Evolutionary conservation across 2,329 filamentous ascomycete genomes (phyloP), one percentile per base, ranked within the genome.

Genomic region (Beauveria caledonica): DNA sequence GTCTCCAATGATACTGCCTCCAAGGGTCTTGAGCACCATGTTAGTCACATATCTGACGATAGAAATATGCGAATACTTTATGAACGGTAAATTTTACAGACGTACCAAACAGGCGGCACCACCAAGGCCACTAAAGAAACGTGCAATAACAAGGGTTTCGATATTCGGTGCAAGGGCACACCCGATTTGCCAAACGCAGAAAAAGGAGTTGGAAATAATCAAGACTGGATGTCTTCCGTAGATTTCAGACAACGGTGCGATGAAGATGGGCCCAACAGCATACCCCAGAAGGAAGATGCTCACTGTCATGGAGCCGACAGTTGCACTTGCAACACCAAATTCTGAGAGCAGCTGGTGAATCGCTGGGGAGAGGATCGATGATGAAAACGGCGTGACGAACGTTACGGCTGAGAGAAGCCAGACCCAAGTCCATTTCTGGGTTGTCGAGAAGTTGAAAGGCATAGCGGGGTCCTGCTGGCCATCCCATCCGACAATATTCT

Each of bases 1-100:
- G 71, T 89, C 87, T 17, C 80, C 81, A 11, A 89, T 71, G 0
- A 87, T 85, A 5, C 86, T 86, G 15, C 84, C 85, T 0, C 84
- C 86, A 66, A 86, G 86, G 1, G 85, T 88, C 33, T 36, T 36
- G 13, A 36, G 0, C 13, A 36, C 33, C 33, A 6, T 36, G 2
- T 36, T 3, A 36, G 33, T 36, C 13, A 36, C 2, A 36, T 15
- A 1, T 36, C 5, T 15, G 5, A 36, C 33, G 13, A 36, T 36
- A 13, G 11, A 15, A 36, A 6, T 3, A 36, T 36, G 33, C 33
- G 15, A 36, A 15, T 36, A 15, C 5, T 5, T 36, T 1, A 36
- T 5, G 11, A 36, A 15, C 33, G 33, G 33, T 6, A 13, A 2
- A 11, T 2, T 36, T 2, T 2, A 6, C 5, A 36, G 33, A 36